These are phyloP conservation scores for Ceratocystis ficicola DNA, from an alignment of 2,329 filamentous ascomycete genomes.

Conservation along the genomic window DNA sequence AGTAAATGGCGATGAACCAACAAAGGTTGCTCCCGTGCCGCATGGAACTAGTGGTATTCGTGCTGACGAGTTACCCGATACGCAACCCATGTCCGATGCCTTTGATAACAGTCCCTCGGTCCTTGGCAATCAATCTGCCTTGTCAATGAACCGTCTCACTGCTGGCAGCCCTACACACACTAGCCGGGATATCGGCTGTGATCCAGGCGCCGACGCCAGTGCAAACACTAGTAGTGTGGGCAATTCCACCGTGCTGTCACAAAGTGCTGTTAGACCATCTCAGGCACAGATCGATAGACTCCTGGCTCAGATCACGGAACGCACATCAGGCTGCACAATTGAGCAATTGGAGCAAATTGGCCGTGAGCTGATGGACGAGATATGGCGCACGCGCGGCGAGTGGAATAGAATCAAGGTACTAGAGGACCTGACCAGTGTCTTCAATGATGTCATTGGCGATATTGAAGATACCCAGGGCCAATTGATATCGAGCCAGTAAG, in stretches of 20 bases:
- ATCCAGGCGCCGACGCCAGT: not conserved
- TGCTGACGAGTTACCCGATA: constrained; percentile 23
- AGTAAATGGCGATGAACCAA: constrained; percentile 81
- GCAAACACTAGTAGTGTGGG: not conserved
- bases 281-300: constrained; percentile 44
- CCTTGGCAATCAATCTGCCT: constrained; percentile 29
- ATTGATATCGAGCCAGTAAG: constrained; percentile 33
- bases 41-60: constrained; percentile 21
- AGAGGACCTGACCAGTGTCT: constrained; percentile 50
- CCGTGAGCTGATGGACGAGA: constrained; percentile 74
- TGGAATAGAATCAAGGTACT: constrained; percentile 74
- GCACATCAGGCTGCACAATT: constrained; percentile 67
- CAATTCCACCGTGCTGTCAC: constrained; percentile 14
- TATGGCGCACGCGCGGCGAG: constrained; percentile 68
- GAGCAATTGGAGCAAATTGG: constrained; percentile 94
- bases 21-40: constrained; percentile 71
- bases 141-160: not conserved
- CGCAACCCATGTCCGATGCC: constrained; percentile 27
- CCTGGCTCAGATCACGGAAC: constrained; percentile 49
- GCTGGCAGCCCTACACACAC: not conserved
- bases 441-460: constrained; percentile 62
- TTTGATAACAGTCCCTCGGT: constrained; percentile 35
- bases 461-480: constrained; percentile 46
- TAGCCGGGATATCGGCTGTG: not conserved
- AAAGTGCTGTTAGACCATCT: constrained; percentile 30